phyloP scores from a whole-genome alignment of 768 basidiomycete genomes.

The Mycena leptocephala region DNA sequence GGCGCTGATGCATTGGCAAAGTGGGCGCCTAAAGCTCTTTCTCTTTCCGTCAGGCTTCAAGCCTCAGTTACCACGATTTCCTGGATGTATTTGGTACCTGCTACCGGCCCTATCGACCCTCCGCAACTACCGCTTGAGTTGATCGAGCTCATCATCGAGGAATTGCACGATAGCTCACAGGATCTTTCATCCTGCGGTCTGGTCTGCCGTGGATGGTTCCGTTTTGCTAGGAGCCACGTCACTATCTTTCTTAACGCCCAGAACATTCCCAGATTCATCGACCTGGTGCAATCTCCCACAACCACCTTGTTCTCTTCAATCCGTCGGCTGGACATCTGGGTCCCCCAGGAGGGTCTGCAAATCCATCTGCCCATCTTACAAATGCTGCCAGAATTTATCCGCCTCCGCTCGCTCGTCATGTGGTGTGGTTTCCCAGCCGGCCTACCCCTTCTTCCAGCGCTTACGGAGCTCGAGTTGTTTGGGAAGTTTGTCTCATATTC shows the following conservation, averaged over 20 bases:
- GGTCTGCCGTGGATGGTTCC: not conserved
- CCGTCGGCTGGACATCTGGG: not conserved
- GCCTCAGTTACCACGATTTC: no score
- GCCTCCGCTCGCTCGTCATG: not conserved
- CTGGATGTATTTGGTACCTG: no score
- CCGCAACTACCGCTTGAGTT: not conserved
- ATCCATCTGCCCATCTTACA: not conserved
- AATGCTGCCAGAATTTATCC: not conserved
- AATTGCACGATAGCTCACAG: not conserved
- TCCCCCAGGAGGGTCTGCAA: not conserved
- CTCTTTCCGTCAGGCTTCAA: no score
- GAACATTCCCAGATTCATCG: not conserved
- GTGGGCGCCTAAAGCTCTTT: no score
- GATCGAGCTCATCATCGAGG: not conserved
- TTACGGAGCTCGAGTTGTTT: not conserved
- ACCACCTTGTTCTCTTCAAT: not conserved
- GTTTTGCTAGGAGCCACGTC: not conserved
- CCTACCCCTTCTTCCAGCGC: not conserved
- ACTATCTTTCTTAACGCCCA: not conserved
- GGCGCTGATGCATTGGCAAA: no score
- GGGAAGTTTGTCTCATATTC: not conserved
- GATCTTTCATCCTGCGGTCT: not conserved
- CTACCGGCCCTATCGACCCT: no score
- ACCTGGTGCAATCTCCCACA: not conserved
- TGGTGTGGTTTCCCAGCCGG: not conserved